Base-by-base conservation (phyloP, 2,329 filamentous ascomycete species). In the Fusarium verrucosum region DNA sequence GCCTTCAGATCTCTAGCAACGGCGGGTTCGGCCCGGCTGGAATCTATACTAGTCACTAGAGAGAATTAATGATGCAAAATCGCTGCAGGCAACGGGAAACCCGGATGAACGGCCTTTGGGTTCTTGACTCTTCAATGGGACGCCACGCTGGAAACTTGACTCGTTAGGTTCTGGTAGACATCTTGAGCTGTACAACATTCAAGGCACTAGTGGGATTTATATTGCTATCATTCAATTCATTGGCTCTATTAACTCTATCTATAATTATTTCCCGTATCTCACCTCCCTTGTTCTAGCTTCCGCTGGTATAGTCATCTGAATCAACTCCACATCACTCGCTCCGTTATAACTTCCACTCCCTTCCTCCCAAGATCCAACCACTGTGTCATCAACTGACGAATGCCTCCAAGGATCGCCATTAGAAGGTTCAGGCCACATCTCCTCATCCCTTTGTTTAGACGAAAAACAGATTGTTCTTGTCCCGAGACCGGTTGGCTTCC, bases 321-420 rank as follows among this genome's bases (percentile, higher is more conserved):
- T 11, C 17, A 50, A 10, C 25, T 41, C 58, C 11, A 50, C 19
- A 5, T 57, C 20, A 6, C 30, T 41, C 1, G 26, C 2, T 10
- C 61, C 14, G 1, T 45, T 5, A 41, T 32, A 7, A n/a, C 36
- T 26, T 10, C 41, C 46, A 1, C 47, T 58, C 1, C 43, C 25
- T 4, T 58, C 37, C 2, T 60, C 50, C 42, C 57, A 65, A 0
- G 36, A 26, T 5, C 32, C 38, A 5, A 46, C 38, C 0, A 40
- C 42, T 1, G 35, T 25, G 9, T 33, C 9, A 2, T 33, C 56
- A 7, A 47, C 5, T 1, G 50, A 64, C 2, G 42, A 19, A 16
- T 40, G 25, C 2, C 45, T 23, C 6, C 17, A 9, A 1, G 16
- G 22, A 11, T 13, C 32, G 20, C 4, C 19, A 1, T 4, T 7